phyloP scores from a whole-genome alignment of 1,284 basidiomycete genomes.

The Rhodotorula sp. region DNA sequence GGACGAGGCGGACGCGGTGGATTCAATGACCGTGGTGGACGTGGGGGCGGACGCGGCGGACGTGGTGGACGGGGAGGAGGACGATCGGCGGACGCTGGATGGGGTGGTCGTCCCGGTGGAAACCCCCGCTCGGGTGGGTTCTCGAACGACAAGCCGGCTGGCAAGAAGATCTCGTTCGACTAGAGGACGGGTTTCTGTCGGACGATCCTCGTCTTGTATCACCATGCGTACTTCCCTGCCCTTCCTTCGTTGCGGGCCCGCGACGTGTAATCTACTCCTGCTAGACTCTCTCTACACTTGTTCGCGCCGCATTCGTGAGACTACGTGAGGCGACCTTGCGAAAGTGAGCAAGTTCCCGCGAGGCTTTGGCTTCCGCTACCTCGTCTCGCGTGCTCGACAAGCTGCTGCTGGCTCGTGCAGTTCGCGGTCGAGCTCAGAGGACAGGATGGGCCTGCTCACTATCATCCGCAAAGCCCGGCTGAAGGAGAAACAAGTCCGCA shows the following conservation, averaged over 20 bases:
- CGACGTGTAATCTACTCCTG: neutral
- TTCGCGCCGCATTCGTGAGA: too few relatives aligned
- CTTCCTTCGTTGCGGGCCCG: neutral
- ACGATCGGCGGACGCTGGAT: slow-evolving; percentile 42
- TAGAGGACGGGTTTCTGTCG: slow-evolving; percentile 40
- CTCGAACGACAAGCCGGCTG: slow-evolving; percentile 51
- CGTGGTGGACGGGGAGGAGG: slow-evolving; percentile 48
- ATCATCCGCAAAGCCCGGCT: slow-evolving; percentile 95
- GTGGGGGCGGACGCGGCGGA: slow-evolving; percentile 47
- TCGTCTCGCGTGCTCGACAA: too few relatives aligned
- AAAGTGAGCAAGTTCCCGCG: neutral
- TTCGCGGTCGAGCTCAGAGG: neutral
- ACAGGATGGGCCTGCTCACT: slow-evolving; percentile 72
- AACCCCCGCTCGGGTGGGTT: slow-evolving; percentile 64
- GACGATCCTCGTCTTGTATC: neutral
- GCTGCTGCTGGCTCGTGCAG: neutral
- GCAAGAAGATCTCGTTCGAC: slow-evolving; percentile 78
- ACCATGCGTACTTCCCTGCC: neutral
- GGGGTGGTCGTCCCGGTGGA: neutral
- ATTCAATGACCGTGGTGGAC: slow-evolving; percentile 47
- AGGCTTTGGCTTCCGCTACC: neutral
- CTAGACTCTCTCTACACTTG: too few relatives aligned
- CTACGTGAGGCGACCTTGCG: neutral
- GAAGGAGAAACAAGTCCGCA: slow-evolving; percentile 92
- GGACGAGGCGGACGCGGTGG: slow-evolving; percentile 48